Evolutionary conservation across 352 stramenopile genomes (phyloP), one percentile per base, ranked within the genome.

Genomic region (Globisporangium paddicum): DNA sequence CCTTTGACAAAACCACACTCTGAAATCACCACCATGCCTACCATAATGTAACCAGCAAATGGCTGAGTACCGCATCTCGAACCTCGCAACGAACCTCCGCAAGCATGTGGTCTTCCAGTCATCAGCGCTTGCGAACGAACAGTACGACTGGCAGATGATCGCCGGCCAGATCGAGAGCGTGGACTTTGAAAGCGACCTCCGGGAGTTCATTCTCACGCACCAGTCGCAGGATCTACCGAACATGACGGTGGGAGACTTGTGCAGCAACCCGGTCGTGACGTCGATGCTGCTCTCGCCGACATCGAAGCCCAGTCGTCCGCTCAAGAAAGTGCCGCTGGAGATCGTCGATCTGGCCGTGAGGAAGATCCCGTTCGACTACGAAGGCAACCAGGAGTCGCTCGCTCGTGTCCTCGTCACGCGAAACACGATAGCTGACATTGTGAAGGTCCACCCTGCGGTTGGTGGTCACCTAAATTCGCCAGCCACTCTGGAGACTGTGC

Each of bases 71-170:
- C 72, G 79, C 4, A 86, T 92, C 37, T 75, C 69, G 9, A 90
- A 79, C n/a, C 58, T 95, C 23, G 64, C 77, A 0, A 87, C 73
- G 11, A 92, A 87, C 47, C 63, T 95, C 10, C 82, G 83, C 26
- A 95, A 95, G 50, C 82, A 95, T 38, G 79, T 92, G 2, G 71
- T 93, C 1, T 95, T 93, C 63, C 81, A 90, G 57, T 87, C 81
- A 2, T 90, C 82, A 5, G 71, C 77, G n/a, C 73, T 95, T 7
- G 82, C 82, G 16, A 93, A 93, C 53, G 71, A 87, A 45, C 85
- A 93, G 84, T 95, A 95, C 55, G 85, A 95, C 30, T 95, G 82
- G 81, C 85, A 95, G 50, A 87, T 91, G 58, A 71, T 87, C 50
- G 80, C 82, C 7, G 68, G 63, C 34, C 85, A 82, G 48, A 80